A percentile compares a stretch with the other conserved stretches of the same genome.
These are phyloP conservation scores for Friedmanniomyces endolithicus DNA, from an alignment of 495 filamentous ascomycete species.

Conservation along the genomic window DNA sequence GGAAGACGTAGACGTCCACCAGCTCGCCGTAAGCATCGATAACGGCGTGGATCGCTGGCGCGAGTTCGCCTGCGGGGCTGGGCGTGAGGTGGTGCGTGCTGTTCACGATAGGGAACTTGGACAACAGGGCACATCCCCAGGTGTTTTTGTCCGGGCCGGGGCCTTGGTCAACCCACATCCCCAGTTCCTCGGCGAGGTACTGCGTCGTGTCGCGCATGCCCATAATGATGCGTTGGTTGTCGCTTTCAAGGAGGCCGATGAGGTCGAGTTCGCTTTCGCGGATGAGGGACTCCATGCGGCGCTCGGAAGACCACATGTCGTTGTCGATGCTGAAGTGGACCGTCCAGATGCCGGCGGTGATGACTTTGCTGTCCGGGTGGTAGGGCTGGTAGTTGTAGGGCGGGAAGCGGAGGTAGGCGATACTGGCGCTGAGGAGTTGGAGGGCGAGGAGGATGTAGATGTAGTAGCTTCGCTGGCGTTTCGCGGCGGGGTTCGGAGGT, in stretches of 20 bases:
- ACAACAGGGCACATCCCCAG: conserved; percentile 86
- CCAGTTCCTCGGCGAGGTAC: conserved; percentile 86
- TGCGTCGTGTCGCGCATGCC: conserved; percentile 96
- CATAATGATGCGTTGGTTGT: conserved; percentile 98
- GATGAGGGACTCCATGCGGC: conserved; percentile 83
- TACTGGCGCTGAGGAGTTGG: conserved; percentile 64
- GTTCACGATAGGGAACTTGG: conserved; percentile 95
- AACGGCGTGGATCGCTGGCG: conserved; percentile 91
- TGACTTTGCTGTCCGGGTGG: conserved; percentile 69
- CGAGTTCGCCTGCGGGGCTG: conserved; percentile 84
- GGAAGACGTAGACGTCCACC: conserved; percentile 94
- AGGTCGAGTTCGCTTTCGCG: conserved; percentile 91
- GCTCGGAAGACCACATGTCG: conserved; percentile 95
- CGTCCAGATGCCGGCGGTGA: conserved; percentile 96
- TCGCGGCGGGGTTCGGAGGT: conserved; percentile 40
- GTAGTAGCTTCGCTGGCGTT: conserved; percentile 52
- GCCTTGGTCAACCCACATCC: conserved; percentile 97
- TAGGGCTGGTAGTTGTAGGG: conserved; percentile 83
- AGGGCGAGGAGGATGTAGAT: conserved; percentile 59
- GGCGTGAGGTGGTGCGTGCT: conserved; percentile 92
- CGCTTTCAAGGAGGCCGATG: conserved; percentile 82
- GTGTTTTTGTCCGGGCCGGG: conserved; percentile 99
- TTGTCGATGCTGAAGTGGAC: conserved; percentile 98
- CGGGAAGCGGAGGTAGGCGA: conserved; percentile 90
- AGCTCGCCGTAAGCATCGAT: conserved; percentile 82